Percentiles rank a stretch among this genome's conserved stretches.
Conservation (phyloP, 805 yeast species). For the Clavispora fructus region DNA sequence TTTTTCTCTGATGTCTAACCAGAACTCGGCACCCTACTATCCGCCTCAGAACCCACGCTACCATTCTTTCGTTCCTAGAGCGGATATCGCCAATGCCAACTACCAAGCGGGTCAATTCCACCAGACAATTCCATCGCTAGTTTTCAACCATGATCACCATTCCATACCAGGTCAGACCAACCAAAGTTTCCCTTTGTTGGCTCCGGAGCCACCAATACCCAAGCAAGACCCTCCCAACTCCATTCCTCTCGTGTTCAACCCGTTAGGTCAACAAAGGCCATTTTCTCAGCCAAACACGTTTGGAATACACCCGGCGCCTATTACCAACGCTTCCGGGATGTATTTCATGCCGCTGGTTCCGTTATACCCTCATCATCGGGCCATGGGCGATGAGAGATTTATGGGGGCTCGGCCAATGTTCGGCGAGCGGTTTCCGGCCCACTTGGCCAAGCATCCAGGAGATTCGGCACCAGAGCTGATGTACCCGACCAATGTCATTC, state of each 20-base stretch:
- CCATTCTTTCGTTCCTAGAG: not conserved
- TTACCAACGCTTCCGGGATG: not conserved
- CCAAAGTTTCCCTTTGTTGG: not conserved
- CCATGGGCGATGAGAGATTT: not conserved
- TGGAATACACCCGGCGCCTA: not conserved
- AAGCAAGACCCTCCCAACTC: not conserved
- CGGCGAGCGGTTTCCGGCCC: not conserved
- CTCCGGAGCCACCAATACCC: not conserved
- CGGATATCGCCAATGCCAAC: not conserved
- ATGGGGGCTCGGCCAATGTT: not conserved
- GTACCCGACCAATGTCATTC: not conserved
- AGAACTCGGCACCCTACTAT: not conserved
- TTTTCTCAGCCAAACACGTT: not conserved
- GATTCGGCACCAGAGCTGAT: not conserved
- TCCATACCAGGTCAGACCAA: not conserved
- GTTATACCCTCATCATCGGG: not conserved
- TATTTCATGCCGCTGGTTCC: not conserved
- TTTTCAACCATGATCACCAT: not conserved
- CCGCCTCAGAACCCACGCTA: not conserved
- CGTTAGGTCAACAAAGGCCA: not conserved
- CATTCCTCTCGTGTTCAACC: not conserved
- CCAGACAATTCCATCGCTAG: slow-evolving; percentile 2
- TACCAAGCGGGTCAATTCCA: not conserved
- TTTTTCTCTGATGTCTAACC: not conserved
- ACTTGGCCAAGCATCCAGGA: not conserved